These are phyloP conservation scores for Nicotiana benthamiana DNA, from an alignment of 257 asterid species.

Conservation along the genomic window DNA sequence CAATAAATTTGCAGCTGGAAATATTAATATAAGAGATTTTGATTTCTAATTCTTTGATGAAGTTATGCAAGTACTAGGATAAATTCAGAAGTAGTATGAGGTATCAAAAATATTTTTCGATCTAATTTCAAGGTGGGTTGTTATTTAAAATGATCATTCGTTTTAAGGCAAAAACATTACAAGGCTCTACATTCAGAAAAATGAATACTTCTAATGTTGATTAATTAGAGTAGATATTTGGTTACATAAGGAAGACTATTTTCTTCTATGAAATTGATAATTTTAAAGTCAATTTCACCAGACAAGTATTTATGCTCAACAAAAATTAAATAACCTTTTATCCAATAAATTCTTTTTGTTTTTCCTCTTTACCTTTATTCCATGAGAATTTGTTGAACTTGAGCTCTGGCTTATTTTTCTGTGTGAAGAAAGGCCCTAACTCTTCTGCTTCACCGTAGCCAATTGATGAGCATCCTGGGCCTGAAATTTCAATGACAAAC, in stretches of 20 bases:
- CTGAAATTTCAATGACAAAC: slow-evolving; percentile 19
- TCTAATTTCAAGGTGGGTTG: too few relatives aligned
- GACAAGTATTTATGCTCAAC: too few relatives aligned
- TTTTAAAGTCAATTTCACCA: too few relatives aligned
- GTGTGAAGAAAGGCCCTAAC: slow-evolving; percentile 75
- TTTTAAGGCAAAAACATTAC: too few relatives aligned
- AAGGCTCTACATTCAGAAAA: too few relatives aligned
- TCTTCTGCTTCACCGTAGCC: slow-evolving; percentile 84
- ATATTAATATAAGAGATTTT: background rate
- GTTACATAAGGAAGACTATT: too few relatives aligned
- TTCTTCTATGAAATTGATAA: too few relatives aligned
- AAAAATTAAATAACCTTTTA: too few relatives aligned
- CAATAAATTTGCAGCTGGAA: slow-evolving; percentile 62
- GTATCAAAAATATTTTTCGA: too few relatives aligned
- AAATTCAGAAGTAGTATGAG: background rate
- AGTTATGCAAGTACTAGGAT: background rate
- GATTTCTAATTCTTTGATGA: background rate
- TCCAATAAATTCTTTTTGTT: background rate
- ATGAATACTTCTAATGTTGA: too few relatives aligned
- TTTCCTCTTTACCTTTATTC: slow-evolving; percentile 52
- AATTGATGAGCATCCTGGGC: slow-evolving; percentile 93
- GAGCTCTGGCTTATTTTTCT: slow-evolving; percentile 63
- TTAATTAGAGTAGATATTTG: too few relatives aligned
- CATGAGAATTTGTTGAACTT: slow-evolving; percentile 56
- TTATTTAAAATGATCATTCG: too few relatives aligned